A percentile compares a stretch with the other conserved stretches of the same genome.
These are phyloP conservation scores for Neonectria magnoliae DNA, from an alignment of 2,329 filamentous ascomycete species.

Conservation along the genomic window DNA sequence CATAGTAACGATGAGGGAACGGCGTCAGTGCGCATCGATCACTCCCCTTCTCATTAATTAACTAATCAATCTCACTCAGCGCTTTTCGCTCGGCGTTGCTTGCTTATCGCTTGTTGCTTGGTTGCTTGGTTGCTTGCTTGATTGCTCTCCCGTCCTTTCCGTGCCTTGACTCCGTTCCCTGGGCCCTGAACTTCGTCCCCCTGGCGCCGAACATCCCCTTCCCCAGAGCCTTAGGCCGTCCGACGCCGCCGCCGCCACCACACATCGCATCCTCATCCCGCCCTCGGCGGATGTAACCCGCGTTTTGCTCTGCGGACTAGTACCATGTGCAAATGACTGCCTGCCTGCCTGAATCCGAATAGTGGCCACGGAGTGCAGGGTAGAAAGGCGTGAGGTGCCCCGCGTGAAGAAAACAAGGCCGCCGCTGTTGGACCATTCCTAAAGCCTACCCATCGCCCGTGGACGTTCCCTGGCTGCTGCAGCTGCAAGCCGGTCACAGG, in stretches of 20 bases:
- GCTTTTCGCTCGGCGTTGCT: not conserved
- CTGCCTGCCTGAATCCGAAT: not conserved
- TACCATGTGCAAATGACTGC: not conserved
- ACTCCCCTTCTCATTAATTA: slow-evolving; percentile 6
- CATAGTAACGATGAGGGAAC: slow-evolving; percentile 7
- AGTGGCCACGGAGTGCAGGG: not conserved
- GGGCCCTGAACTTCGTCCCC: not conserved
- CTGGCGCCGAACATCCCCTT: not conserved
- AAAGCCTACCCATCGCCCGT: slow-evolving; percentile 18
- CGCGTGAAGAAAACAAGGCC: not conserved
- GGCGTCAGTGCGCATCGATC: slow-evolving; percentile 17
- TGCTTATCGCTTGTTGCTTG: not conserved
- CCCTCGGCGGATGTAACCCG: not conserved
- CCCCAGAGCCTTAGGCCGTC: not conserved
- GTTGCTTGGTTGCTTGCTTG: not conserved
- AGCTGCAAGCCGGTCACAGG: slow-evolving; percentile 2
- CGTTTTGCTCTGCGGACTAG: not conserved
- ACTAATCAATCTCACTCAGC: slow-evolving; percentile 24
- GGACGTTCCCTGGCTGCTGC: slow-evolving; percentile 13
- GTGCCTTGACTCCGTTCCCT: not conserved
- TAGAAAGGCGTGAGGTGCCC: not conserved
- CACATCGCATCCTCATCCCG: not conserved
- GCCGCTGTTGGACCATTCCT: slow-evolving; percentile 12
- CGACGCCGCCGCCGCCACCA: not conserved
- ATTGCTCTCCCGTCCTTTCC: not conserved